Conservation (phyloP, 306 rosid species). For the Rosa lucieae region DNA sequence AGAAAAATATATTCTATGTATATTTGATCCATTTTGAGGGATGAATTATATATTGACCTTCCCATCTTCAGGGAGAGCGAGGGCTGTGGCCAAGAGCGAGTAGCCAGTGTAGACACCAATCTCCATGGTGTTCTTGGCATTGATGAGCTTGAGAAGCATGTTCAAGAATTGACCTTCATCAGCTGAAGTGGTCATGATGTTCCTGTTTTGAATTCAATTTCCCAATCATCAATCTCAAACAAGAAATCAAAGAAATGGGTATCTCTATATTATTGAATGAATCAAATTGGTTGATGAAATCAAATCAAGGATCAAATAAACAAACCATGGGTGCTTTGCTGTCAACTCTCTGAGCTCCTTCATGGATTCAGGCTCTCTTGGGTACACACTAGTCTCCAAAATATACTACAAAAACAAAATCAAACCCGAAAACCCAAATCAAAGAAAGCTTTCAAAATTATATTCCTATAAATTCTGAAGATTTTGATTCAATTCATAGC, state of each 20-base stretch:
- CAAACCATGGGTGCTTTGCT: constrained; percentile 85
- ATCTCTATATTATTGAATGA: neutral
- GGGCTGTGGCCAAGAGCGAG: constrained; percentile 92
- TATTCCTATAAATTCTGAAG: neutral
- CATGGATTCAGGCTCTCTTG: constrained; percentile 91
- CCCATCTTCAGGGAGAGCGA: constrained; percentile 93
- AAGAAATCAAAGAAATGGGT: neutral
- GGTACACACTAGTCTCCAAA: constrained; percentile 85
- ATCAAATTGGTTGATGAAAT: neutral
- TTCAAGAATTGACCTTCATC: constrained; percentile 92
- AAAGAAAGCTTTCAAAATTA: neutral
- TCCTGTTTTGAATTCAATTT: constrained; percentile 48
- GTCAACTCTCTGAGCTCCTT: constrained; percentile 88
- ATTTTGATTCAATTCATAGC: neutral
- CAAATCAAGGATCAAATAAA: neutral
- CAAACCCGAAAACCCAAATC: constrained; percentile 21
- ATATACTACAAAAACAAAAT: constrained; percentile 50
- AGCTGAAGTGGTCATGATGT: constrained; percentile 90
- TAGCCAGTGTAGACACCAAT: constrained; percentile 96
- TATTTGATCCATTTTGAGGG: neutral
- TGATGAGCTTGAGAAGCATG: constrained; percentile 85
- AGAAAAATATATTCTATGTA: neutral
- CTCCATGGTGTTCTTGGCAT: constrained; percentile 96
- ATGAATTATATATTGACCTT: constrained; percentile 43
- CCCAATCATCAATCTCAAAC: neutral